These are phyloP conservation scores for Neurospora terricola DNA, from an alignment of 495 filamentous ascomycete species.

Conservation along the genomic window DNA sequence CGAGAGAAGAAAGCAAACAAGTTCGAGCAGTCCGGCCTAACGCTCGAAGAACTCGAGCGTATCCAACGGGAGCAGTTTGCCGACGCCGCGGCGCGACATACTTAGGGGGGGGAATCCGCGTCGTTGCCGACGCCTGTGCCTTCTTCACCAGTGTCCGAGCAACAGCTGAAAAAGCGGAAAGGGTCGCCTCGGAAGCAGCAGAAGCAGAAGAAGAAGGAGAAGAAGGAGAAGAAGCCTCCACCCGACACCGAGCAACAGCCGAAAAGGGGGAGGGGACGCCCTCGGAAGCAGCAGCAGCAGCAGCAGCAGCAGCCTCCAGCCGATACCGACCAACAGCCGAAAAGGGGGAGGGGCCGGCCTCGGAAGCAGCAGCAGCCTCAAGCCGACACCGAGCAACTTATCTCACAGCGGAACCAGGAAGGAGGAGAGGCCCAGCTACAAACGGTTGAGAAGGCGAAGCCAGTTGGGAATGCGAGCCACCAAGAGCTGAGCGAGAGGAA, in stretches of 20 bases:
- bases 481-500: not conserved
- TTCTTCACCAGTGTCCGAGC: not conserved
- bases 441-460: not conserved
- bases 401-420: not conserved
- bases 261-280: not conserved
- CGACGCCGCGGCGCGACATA: slow-evolving; percentile 50
- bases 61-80: slow-evolving; percentile 89
- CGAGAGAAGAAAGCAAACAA: slow-evolving; percentile 96
- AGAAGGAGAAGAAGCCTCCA: not conserved
- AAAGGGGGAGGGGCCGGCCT: not conserved
- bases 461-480: not conserved
- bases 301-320: not conserved
- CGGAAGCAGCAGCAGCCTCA: not conserved
- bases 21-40: slow-evolving; percentile 85
- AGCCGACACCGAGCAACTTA: not conserved
- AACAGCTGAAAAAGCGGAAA: not conserved
- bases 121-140: not conserved
- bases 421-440: not conserved
- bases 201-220: not conserved
- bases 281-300: not conserved
- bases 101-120: slow-evolving; percentile 5
- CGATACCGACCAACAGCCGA: not conserved
- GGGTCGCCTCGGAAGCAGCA: not conserved
- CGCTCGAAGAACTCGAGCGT: slow-evolving; percentile 76
- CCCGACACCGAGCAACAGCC: not conserved